Conservation (phyloP, 2,329 filamentous ascomycete genomes). For the Colletotrichum navitas region DNA sequence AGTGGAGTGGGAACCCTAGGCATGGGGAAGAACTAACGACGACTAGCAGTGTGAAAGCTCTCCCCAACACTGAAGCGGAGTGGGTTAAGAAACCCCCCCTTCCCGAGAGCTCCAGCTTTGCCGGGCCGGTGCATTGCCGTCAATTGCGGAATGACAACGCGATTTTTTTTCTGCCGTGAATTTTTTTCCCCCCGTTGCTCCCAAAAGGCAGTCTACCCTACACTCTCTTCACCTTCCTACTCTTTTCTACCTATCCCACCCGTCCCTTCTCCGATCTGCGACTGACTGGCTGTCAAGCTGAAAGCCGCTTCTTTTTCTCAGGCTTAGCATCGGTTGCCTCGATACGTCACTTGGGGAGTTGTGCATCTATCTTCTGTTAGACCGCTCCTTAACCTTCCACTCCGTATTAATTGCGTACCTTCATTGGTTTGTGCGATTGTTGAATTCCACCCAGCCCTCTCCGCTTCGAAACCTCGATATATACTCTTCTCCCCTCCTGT, state of each 20-base stretch:
- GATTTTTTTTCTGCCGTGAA: constrained; percentile 34
- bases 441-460: constrained; percentile 31
- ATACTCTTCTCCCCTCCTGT: neutral
- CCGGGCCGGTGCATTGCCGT: constrained; percentile 42
- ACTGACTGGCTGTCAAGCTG: constrained; percentile 29
- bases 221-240: constrained; percentile 16
- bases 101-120: constrained; percentile 32
- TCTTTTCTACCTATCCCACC: neutral
- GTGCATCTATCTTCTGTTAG: constrained; percentile 14
- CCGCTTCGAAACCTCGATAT: constrained; percentile 15
- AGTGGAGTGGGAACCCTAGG: neutral
- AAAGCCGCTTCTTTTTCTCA: constrained; percentile 13
- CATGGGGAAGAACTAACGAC: neutral
- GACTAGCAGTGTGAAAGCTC: constrained; percentile 14
- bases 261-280: neutral
- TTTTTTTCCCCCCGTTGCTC: constrained; percentile 23
- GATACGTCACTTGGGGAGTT: constrained; percentile 18
- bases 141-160: constrained; percentile 39
- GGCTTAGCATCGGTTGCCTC: constrained; percentile 12
- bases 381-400: constrained; percentile 24
- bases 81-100: constrained; percentile 27
- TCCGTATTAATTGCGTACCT: constrained; percentile 28
- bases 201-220: constrained; percentile 12
- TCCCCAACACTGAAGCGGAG: constrained; percentile 22
- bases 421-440: constrained; percentile 38